Evolutionary conservation across 2,329 filamentous ascomycete species (phyloP).

Genomic region (Aspergillus neotritici): DNA sequence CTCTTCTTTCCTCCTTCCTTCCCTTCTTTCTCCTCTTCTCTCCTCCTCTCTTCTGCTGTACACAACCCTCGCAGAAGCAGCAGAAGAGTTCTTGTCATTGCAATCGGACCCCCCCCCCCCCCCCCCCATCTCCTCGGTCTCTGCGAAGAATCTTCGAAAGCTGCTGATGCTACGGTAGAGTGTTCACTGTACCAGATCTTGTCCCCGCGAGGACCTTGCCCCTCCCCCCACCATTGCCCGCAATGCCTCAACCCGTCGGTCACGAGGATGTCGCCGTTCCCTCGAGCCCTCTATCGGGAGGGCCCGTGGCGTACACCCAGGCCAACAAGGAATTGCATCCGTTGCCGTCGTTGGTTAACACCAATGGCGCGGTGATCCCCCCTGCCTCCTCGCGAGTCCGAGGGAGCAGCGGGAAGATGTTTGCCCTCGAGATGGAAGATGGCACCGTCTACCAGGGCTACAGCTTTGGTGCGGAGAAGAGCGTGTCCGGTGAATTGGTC

Average conservation of each 20-base stretch:
- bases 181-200: conserved; percentile 22
- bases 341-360: conserved; percentile 25
- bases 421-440: conserved; percentile 90
- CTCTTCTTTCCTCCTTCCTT: conserved; percentile 14
- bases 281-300: conserved; percentile 37
- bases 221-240: conserved; percentile 17
- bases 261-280: conserved; percentile 30
- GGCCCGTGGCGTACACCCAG: conserved; percentile 34
- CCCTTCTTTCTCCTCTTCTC: conserved; percentile 1
- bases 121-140: conserved; percentile 11
- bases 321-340: conserved; percentile 28
- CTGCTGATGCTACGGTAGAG: conserved; percentile 38
- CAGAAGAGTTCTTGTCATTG: conserved; percentile 11
- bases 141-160: conserved; percentile 22
- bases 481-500: conserved; percentile 91
- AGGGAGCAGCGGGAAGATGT: conserved; percentile 52
- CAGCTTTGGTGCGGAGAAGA: conserved; percentile 94
- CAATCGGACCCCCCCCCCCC: conserved; percentile 6
- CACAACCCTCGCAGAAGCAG: conserved; percentile 26
- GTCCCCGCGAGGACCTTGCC: conserved; percentile 36
- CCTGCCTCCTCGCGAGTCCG: conserved; percentile 59
- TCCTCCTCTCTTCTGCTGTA: conserved; percentile 17
- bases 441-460: conserved; percentile 86
- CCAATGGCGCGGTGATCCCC: conserved; percentile 37
- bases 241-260: conserved; percentile 29